Evolutionary conservation across 106 monocot genomes (phyloP).

Genomic region (Posidonia australis): DNA sequence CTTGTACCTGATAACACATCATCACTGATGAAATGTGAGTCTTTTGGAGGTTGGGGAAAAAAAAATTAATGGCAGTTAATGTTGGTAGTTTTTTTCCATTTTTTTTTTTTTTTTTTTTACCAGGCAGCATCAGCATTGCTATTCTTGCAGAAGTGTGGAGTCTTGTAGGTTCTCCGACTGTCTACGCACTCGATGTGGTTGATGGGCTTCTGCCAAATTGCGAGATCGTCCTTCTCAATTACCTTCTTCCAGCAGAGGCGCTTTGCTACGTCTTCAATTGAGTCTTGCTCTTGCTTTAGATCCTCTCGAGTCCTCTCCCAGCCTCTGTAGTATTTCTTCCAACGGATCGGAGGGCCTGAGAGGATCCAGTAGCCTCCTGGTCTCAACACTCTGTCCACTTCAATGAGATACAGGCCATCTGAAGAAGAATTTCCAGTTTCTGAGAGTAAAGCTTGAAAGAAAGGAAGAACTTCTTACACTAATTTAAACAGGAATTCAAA

Average conservation of each 20-base stretch:
- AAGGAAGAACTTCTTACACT: no score
- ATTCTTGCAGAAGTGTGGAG: constrained; percentile 43
- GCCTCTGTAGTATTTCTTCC: constrained; percentile 56
- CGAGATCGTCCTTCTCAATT: constrained; percentile 52
- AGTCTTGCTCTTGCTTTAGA: constrained; percentile 54
- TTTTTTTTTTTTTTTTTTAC: constrained; percentile 13
- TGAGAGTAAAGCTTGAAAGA: no score
- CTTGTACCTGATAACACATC: constrained; percentile 48
- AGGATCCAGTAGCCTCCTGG: constrained; percentile 77
- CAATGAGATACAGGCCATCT: constrained; percentile 61
- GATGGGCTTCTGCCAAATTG: constrained; percentile 73
- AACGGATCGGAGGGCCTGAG: constrained; percentile 59
- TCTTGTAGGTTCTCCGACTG: constrained; percentile 17
- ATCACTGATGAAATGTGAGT: no score
- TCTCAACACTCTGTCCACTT: constrained; percentile 63
- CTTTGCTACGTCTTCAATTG: constrained; percentile 44
- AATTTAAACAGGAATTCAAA: no score
- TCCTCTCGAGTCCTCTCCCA: constrained; percentile 69
- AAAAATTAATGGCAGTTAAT: background rate
- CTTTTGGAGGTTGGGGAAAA: no score
- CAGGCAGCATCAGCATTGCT: constrained; percentile 42
- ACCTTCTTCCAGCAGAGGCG: constrained; percentile 67
- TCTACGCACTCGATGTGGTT: constrained; percentile 47
- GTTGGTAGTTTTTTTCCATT: background rate
- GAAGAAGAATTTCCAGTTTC: no score